A percentile compares a stretch with the other conserved stretches of the same genome.
Evolutionary conservation across 2,329 filamentous ascomycete species (phyloP).

Genomic region (Hortaea werneckii): DNA sequence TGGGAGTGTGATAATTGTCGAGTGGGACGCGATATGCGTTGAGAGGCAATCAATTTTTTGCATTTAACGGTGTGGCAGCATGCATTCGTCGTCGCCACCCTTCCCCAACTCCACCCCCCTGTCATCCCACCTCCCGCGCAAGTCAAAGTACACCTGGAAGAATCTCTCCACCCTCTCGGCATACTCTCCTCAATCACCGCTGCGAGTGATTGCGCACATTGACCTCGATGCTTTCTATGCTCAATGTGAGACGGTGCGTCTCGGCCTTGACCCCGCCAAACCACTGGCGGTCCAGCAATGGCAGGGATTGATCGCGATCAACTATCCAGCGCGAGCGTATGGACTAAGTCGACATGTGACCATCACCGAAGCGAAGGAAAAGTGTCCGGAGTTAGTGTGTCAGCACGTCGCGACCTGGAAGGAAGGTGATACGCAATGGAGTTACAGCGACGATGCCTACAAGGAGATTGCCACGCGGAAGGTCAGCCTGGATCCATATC

Average conservation of each 20-base stretch:
- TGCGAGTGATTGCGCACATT: conserved; percentile 81
- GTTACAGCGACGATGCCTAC: conserved; percentile 72
- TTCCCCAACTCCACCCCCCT: conserved; percentile 20
- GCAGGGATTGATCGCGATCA: conserved; percentile 90
- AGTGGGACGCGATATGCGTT: too few species aligned
- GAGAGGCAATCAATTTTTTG: too few species aligned
- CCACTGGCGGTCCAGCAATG: conserved; percentile 93
- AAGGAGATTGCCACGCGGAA: conserved; percentile 79
- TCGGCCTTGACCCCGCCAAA: conserved; percentile 61
- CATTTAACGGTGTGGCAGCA: neutral
- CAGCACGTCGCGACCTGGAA: conserved; percentile 95
- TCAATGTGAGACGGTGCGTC: conserved; percentile 87
- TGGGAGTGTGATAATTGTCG: too few species aligned
- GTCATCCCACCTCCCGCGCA: conserved; percentile 17
- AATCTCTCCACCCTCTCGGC: conserved; percentile 67
- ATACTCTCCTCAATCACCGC: conserved; percentile 60
- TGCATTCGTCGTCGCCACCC: conserved; percentile 12
- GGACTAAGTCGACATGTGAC: conserved; percentile 73
- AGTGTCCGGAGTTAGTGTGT: conserved; percentile 72
- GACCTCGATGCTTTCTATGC: conserved; percentile 94
- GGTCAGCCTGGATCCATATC: conserved; percentile 87
- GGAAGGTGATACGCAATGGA: conserved; percentile 85
- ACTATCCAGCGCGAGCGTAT: conserved; percentile 78
- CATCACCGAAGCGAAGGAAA: conserved; percentile 69
- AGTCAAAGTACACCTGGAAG: conserved; percentile 74